A percentile compares a stretch with the other conserved stretches of the same genome.
phyloP scores from a whole-genome alignment of 148 eudicot genomes.

The Chenopodium suecicum region DNA sequence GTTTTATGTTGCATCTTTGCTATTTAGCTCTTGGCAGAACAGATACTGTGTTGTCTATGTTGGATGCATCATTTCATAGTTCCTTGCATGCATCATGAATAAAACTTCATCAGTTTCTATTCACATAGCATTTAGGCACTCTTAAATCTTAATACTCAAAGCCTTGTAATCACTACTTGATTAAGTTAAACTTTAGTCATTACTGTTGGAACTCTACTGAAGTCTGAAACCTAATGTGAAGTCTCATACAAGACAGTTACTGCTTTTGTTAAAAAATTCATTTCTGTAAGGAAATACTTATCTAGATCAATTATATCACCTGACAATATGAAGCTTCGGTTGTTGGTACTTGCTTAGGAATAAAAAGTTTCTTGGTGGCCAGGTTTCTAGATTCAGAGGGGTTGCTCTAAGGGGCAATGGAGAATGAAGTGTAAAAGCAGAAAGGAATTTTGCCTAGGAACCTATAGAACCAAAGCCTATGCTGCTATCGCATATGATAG shows the following conservation, averaged over 20 bases:
- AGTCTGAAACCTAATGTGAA: not conserved
- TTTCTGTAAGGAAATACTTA: not conserved
- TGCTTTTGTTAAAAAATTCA: not conserved
- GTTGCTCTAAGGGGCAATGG: not conserved
- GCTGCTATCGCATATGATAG: not conserved
- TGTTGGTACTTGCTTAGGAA: not conserved
- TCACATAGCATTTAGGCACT: not conserved
- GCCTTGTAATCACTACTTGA: not conserved
- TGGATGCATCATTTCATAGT: not conserved
- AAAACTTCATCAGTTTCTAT: not conserved
- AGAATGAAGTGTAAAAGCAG: not conserved
- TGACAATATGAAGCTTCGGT: not conserved
- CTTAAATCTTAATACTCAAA: not conserved
- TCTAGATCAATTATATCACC: not conserved
- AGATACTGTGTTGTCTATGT: not conserved
- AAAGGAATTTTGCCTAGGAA: not conserved
- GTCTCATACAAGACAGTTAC: not conserved
- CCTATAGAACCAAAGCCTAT: not conserved
- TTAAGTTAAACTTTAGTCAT: too few relatives aligned
- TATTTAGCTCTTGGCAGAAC: not conserved
- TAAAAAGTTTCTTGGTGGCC: not conserved
- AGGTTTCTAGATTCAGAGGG: not conserved
- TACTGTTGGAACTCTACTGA: too few relatives aligned
- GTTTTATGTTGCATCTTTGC: not conserved
- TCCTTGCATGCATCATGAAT: not conserved